Evolutionary conservation across 2,329 filamentous ascomycete species (phyloP), one percentile per base, ranked within the genome.

Genomic region (Neofusicoccum sp.): DNA sequence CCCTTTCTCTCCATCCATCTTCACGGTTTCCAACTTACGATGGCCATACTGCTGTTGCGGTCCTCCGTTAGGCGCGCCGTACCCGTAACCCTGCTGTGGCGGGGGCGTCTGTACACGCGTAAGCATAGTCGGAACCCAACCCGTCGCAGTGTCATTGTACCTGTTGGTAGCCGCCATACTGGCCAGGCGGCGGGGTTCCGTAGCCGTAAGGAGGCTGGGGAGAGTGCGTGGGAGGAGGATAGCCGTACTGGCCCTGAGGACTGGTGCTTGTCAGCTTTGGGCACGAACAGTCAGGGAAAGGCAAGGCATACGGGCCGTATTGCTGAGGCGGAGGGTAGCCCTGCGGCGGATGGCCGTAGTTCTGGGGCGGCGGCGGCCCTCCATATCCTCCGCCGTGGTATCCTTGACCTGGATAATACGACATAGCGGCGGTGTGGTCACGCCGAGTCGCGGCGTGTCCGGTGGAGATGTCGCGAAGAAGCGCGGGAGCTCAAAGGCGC

Each of bases 1-100:
- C 7, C 39, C 9, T 22, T 29, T 43, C 86, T 67, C 81, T 79
- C 71, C 86, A 85, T 36, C n/a, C 1, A 58, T 31, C 22, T 45
- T 45, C 36, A 33, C 8, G 6, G 29, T 36, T 36, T 29, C 41
- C 54, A 81, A 49, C 31, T 29, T n/a, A 36, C 54, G 54, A 7
- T 45, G 41, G 16, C 62, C 39, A 28, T 56, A 54, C 43, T 54
- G 61, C 28, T 58, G 50, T 36, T 60, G 47, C n/a, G 45, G 64
- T 22, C 49, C 41, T 8, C 31, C 56, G 16, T 39, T 49, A 7
- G 54, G 59, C 31, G 36, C 47, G 12, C 54, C 61, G 39, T 63
- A 63, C 22, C 61, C 61, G 14, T 69, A 45, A 12, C 65, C 70
- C 64, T 72, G 73, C 59, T 72, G 71, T 63, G 73, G 72, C 16